A percentile compares a stretch with the other conserved stretches of the same genome.
These are phyloP conservation scores for Penicillium frequentans DNA, from an alignment of 2,329 filamentous ascomycete genomes.

Conservation along the genomic window DNA sequence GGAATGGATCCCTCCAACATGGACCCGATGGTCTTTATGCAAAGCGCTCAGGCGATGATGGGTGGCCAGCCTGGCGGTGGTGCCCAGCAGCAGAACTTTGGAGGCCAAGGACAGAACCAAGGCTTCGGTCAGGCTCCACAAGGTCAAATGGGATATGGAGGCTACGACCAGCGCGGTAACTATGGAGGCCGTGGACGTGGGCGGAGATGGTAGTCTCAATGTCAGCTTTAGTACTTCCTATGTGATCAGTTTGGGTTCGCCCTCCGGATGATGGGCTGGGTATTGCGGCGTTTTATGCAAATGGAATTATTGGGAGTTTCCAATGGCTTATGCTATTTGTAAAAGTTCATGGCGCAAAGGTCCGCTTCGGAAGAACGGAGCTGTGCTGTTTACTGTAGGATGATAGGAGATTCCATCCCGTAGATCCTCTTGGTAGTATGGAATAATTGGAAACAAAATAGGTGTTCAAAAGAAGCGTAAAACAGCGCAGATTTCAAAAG, in stretches of 20 bases:
- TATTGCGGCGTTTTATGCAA: slow-evolving; percentile 22
- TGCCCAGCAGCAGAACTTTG: slow-evolving; percentile 38
- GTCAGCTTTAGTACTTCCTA: slow-evolving; percentile 9
- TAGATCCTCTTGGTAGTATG: background rate
- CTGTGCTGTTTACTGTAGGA: background rate
- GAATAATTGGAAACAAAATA: background rate
- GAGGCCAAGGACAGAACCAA: slow-evolving; percentile 33
- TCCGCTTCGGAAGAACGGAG: slow-evolving; percentile 4
- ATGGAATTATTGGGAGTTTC: background rate
- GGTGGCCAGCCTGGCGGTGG: slow-evolving; percentile 41
- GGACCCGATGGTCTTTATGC: slow-evolving; percentile 57
- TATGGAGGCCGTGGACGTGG: slow-evolving; percentile 41
- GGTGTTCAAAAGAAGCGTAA: background rate
- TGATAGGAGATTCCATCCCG: background rate
- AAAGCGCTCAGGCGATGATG: slow-evolving; percentile 54
- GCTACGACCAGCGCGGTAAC: slow-evolving; percentile 41
- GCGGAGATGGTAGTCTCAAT: slow-evolving; percentile 37
- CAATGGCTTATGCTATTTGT: background rate
- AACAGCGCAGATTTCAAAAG: background rate
- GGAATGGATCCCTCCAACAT: slow-evolving; percentile 55
- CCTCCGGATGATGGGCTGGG: slow-evolving; percentile 7
- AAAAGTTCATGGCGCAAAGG: background rate
- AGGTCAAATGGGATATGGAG: slow-evolving; percentile 44
- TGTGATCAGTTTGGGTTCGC: background rate
- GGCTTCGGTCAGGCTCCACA: slow-evolving; percentile 39